Evolutionary conservation across 345 rosid genomes (phyloP), one percentile per base, ranked within the genome.

Genomic region (Camelina sativa): DNA sequence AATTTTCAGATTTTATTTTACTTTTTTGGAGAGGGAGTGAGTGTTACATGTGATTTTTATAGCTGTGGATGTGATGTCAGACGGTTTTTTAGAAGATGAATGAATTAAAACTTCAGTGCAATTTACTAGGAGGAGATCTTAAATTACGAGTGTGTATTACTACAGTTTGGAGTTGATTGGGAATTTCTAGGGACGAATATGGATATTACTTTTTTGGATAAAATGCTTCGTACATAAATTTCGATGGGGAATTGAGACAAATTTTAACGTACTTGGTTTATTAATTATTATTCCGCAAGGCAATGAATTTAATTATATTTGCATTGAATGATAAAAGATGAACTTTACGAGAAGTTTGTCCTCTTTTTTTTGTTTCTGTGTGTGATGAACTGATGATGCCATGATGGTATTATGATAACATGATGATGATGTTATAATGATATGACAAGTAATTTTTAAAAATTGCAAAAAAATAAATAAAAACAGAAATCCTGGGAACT

Each of bases 91-190:
- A 62, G 38, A 53, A 62, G 40, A 53, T 61, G 48, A 7, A 1
- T 7, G 8, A 34, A 41, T 15, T 40, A 20, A 67, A 13, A 0
- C 20, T 6, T 19, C 40, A 1, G 8, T 19, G 17, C 79, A 69
- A 76, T 69, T 69, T 69, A 53, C 70, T 43, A 69, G 58, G 65
- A 69, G 1, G 9, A 53, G 32, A 57, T 37, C 20, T 48, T 58
- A 8, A 12, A 67, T 35, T 47, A 57, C 34, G 37, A 7, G 0
- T 34, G 37, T 34, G 7, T 34, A 38, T 32, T 32, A 22, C n/a
- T 6, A 37, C 17, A 11, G 62, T 54, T 59, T 0, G 3, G 8
- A 20, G 69, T 41, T 20, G 50, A 41, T 54, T 67, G 34, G 56
- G 30, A 5, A 50, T 62, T 47, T 22, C 68, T 23, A 67, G 30